Base-by-base conservation (phyloP, 331 rosid genomes). In the Telfairia occidentalis region DNA sequence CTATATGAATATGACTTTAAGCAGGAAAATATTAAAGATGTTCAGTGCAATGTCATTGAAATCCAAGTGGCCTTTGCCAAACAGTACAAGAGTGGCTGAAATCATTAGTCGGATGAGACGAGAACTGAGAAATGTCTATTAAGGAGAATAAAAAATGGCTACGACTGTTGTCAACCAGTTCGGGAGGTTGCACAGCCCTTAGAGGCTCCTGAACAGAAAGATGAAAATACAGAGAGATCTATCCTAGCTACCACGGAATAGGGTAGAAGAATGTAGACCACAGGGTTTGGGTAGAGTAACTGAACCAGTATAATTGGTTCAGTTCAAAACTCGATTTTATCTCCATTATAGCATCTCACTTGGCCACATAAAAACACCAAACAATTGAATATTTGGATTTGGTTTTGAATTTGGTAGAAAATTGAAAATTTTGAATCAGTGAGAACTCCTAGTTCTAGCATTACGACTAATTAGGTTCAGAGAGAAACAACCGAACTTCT, bases 201-300 rank as follows among this genome's bases (percentile, higher is more conserved):
- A 26, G 74, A 43, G 55, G 75, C 54, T 21, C 74, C 50, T 40
- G 52, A 40, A 67, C 54, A 23, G 74, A 67, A 54, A 67, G 15
- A 5, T 19, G n/a, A n/a, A n/a, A n/a, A n/a, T n/a, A n/a, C n/a
- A 57, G 28, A 57, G 64, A 57, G 23, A 30, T 57, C 64, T 57
- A 4, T 57, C 64, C 64, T 57, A 57, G 64, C 52, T 42, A 67
- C 74, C 74, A 21, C 3, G 16, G 50, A 69, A 69, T 13, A n/a
- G 74, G 32, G 34, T 42, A 12, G 35, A 55, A 67, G 52, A 69
- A 69, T 26, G 64, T 26, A 57, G 19, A 57, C 8, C 9, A 57
- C 37, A 28, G 37, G 43, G 9, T 28, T 4, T 26, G n/a, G 37
- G 64, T 10, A 46, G 18, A 46, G 21, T 46, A 13, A 19, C 28